phyloP scores from a whole-genome alignment of 345 rosid genomes.

The Bruguiera gymnorhiza region DNA sequence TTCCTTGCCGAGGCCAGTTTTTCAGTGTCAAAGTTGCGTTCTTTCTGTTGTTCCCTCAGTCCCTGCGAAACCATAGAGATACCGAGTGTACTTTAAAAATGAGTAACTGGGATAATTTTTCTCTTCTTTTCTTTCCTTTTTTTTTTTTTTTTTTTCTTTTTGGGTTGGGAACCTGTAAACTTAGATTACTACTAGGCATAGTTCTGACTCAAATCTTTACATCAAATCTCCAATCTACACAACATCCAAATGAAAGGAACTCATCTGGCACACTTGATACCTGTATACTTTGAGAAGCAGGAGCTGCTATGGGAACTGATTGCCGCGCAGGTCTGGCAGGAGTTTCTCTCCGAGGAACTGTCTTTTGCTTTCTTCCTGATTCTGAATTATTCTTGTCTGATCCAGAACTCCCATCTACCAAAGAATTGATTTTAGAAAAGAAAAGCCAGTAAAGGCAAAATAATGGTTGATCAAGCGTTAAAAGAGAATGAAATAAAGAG shows the following conservation, averaged over 20 bases:
- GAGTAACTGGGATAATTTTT: neutral
- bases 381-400: constrained; percentile 66
- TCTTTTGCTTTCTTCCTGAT: constrained; percentile 64
- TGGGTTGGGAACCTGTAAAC: no score
- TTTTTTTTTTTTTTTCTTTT: no score
- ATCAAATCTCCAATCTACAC: constrained; percentile 6
- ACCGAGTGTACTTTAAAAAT: neutral
- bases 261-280: constrained; percentile 25
- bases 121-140: no score
- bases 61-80: constrained; percentile 43
- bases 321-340: constrained; percentile 46
- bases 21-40: constrained; percentile 51
- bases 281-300: constrained; percentile 53
- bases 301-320: constrained; percentile 33
- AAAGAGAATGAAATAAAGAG: constrained; percentile 14
- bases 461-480: constrained; percentile 10
- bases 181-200: neutral
- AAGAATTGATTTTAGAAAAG: neutral
- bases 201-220: neutral
- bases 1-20: constrained; percentile 68
- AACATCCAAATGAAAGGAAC: constrained; percentile 12
- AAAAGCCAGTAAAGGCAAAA: constrained; percentile 3
- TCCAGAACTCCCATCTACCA: constrained; percentile 67
- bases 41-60: constrained; percentile 59
- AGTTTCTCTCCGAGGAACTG: constrained; percentile 48